phyloP scores from a whole-genome alignment of 148 eudicot species.

The Amaranthus cruentus region DNA sequence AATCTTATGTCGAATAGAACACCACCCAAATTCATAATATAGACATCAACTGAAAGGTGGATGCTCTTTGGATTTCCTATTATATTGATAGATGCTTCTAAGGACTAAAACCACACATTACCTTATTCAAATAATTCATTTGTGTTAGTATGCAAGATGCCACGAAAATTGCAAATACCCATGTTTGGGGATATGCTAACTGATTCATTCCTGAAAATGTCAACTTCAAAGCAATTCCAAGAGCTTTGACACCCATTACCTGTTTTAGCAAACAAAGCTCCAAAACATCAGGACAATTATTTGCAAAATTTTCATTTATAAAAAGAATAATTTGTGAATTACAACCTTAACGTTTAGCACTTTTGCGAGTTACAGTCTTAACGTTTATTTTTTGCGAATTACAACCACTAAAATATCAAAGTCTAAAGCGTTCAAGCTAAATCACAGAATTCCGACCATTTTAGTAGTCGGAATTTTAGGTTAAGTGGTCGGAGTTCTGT shows the following conservation, averaged over 20 bases:
- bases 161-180: conserved; percentile 52
- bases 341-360: too few species aligned
- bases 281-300: too few species aligned
- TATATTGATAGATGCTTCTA: neutral
- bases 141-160: conserved; percentile 55
- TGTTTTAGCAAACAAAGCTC: conserved; percentile 24
- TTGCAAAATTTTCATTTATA: too few species aligned
- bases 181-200: conserved; percentile 68
- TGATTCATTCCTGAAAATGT: conserved; percentile 71
- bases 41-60: neutral
- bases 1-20: conserved; percentile 6
- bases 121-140: conserved; percentile 78
- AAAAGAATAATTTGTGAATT: too few species aligned
- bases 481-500: too few species aligned
- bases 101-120: conserved; percentile 17
- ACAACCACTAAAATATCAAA: too few species aligned
- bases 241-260: conserved; percentile 84
- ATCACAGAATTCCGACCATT: too few species aligned
- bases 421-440: too few species aligned
- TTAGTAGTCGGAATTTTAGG: too few species aligned
- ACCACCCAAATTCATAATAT: neutral
- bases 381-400: too few species aligned
- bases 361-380: too few species aligned
- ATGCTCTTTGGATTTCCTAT: neutral
- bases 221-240: conserved; percentile 72